Conservation (phyloP, 768 basidiomycete genomes). For the Serendipita sp. region DNA sequence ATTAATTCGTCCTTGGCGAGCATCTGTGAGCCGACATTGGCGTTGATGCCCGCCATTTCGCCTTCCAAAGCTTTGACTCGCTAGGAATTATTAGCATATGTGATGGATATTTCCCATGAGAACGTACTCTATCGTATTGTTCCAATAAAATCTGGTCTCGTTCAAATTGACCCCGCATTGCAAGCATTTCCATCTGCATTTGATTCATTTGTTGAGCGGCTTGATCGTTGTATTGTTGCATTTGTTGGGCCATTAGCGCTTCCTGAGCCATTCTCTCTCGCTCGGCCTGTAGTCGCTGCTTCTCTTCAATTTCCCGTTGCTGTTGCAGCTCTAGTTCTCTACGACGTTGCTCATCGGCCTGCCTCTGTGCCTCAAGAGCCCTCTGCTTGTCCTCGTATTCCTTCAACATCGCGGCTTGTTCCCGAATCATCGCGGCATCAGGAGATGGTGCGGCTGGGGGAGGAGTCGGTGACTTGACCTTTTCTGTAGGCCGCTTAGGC, state of each 20-base stretch:
- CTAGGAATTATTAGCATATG: constrained; percentile 25
- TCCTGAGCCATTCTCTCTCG: constrained; percentile 80
- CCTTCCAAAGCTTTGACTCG: constrained; percentile 91
- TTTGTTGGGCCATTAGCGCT: constrained; percentile 47
- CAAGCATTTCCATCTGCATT: constrained; percentile 77
- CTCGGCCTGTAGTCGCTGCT: constrained; percentile 77
- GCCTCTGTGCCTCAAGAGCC: constrained; percentile 64
- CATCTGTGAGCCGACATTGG: constrained; percentile 74
- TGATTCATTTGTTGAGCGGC: constrained; percentile 61
- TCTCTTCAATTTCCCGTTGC: constrained; percentile 77
- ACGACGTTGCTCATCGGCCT: constrained; percentile 69
- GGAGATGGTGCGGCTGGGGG: constrained; percentile 60
- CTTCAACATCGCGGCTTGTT: constrained; percentile 88
- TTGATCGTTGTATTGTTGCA: constrained; percentile 66
- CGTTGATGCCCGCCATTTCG: constrained; percentile 58
- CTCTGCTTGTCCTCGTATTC: constrained; percentile 92
- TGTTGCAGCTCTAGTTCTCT: constrained; percentile 62
- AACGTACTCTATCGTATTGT: constrained; percentile 83
- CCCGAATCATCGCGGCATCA: constrained; percentile 55
- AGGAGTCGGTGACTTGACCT: constrained; percentile 33
- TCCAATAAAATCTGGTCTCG: constrained; percentile 94
- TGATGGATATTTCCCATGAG: background rate
- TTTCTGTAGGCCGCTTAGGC: constrained; percentile 13
- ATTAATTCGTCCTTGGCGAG: constrained; percentile 89
- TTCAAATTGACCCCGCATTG: constrained; percentile 93